Percentiles rank a stretch among this genome's conserved stretches.
These are phyloP conservation scores for Erythrophleum ivorense DNA, from an alignment of 331 rosid species.

Conservation along the genomic window DNA sequence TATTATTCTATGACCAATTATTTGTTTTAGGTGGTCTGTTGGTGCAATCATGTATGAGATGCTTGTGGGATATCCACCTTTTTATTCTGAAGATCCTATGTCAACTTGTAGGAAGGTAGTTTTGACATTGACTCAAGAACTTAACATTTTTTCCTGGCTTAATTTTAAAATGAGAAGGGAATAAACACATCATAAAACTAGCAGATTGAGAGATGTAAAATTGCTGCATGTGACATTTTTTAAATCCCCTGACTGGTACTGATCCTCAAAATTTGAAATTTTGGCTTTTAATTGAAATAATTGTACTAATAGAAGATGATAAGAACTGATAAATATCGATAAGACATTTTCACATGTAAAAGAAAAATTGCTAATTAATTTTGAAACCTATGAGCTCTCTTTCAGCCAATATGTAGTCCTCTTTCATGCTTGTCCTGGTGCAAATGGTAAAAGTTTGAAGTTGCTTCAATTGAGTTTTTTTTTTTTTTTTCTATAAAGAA, in stretches of 20 bases:
- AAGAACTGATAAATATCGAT: not conserved
- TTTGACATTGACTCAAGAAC: not conserved
- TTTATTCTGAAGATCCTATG: slow-evolving; percentile 90
- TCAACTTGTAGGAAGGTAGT: slow-evolving; percentile 84
- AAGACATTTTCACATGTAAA: not conserved
- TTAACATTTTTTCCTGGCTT: not conserved
- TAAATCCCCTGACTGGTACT: not conserved
- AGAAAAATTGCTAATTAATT: too few species aligned
- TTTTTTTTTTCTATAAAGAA: too few species aligned
- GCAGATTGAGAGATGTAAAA: not conserved
- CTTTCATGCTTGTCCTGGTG: not conserved
- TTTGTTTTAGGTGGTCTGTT: slow-evolving; percentile 79
- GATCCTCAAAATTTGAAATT: not conserved
- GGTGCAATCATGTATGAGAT: slow-evolving; percentile 95
- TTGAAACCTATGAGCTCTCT: not conserved
- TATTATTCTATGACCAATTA: not conserved
- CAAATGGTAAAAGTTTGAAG: too few species aligned
- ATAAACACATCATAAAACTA: not conserved
- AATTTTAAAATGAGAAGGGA: not conserved
- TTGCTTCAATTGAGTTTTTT: too few species aligned
- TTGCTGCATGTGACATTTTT: not conserved
- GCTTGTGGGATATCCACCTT: slow-evolving; percentile 93
- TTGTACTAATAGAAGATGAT: not conserved
- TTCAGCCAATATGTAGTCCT: not conserved
- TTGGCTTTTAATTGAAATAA: not conserved